Base-by-base conservation (phyloP, 768 basidiomycete genomes). In the Amanita subjunquillea region DNA sequence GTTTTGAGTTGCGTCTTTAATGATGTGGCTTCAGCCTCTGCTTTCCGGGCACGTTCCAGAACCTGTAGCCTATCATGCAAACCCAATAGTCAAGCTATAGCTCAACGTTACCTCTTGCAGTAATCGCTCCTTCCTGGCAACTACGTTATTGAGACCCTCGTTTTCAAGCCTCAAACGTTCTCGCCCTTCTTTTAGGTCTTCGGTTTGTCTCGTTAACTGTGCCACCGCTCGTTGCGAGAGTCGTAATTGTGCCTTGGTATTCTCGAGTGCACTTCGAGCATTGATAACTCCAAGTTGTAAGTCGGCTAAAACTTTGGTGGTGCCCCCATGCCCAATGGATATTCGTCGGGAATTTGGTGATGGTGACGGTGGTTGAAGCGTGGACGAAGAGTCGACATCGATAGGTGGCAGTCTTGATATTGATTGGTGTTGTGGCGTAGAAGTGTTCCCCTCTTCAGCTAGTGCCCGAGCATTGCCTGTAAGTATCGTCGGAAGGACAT, bases 251-350 rank as follows among this genome's bases (percentile, higher is more conserved):
- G 78, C 70, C 62, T 89, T 87, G 9, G 91, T 90, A 62, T 91
- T 90, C 65, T 94, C 91, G 53, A 94, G 71, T 47, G 88, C 88
- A 55, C 81, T 84, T 46, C 82, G 76, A 27, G 88, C 85, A 57
- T 85, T 83, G 41, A 83, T 72, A 6, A 92, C 87, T 48, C 89
- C 91, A 0, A 85, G 77, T 64, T 94, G 91, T 20, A 94, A 75
- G 65, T 91, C 89, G 2, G 87, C 87, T 51, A 94, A 72, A 23
- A 94, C 91, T 61, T 87, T 91, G 13, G 91, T 91, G 8, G 89
- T 92, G 6, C 85, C 86, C 1, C 83, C 85, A 0, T 87, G 84
- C 12, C 83, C 81, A 42, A 87, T 71, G 3, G 87, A 74, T 8
- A 77, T 65, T 45, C 83, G 76, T 58, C 73, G 66, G 20, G 17